Base-by-base conservation (phyloP, 345 rosid genomes). In the Gynandropsis gynandra region DNA sequence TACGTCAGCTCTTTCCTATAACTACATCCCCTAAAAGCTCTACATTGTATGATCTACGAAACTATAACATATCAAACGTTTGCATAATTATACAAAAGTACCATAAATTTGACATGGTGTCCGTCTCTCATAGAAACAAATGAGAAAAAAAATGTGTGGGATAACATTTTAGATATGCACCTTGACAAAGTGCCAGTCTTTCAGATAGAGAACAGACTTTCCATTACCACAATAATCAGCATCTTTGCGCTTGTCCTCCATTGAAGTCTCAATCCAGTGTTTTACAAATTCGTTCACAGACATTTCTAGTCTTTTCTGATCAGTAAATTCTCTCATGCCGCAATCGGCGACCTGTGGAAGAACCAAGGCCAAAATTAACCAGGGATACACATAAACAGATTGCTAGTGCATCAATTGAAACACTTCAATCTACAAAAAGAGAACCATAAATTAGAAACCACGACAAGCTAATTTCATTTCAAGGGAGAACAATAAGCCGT, bases 101-200 rank as follows among this genome's bases (percentile, higher is more conserved):
- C 4, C 29, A 24, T 24, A 24, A 5, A 2, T 24, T 2, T 24
- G 29, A 24, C 5, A 2, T 24, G 2, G 29, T 24, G 5, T 24
- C 29, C 5, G 5, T 24, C 29, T 24, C 5, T 24, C 15, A 50
- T 16, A 32, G 4, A 58, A 2, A 63, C n/a, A 12, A 18, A 35
- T 27, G 20, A 53, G 19, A 20, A 18, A 60, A 20, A 34, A 49
- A 67, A 41, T 39, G 19, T 34, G 37, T 61, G 54, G 45, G 5
- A 38, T 42, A 59, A 66, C 52, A 20, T 16, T 49, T 49, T 24
- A 42, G 34, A 37, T 50, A 56, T 31, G 42, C 31, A 86, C 93
- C 90, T 87, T 87, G 4, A 77, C 89, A 65, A 90, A 90, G 75
- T 90, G 96, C 95, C 98, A 90, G 51, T 87, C 98, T 74, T 87